Base-by-base conservation (phyloP, 2,329 filamentous ascomycete genomes). In the Penicillium expansum region DNA sequence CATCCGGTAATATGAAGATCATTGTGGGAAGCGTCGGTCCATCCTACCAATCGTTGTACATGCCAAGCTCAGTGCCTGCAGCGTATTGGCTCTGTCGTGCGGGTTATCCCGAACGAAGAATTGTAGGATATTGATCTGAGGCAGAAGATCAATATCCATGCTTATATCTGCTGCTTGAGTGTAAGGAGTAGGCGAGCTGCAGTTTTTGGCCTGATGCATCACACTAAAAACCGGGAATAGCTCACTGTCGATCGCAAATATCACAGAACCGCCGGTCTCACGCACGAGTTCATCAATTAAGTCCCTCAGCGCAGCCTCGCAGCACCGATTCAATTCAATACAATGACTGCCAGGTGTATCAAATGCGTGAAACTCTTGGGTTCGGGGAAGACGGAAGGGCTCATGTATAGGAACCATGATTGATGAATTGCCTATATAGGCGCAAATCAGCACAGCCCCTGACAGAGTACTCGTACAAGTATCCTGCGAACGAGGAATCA, bases 11-110 rank as follows among this genome's bases (percentile, higher is more conserved):
- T 8, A 41, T 22, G 2, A 24, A 33, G 13, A 8, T 39, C 14
- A 14, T 33, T 24, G 41, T 55, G 1, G 37, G 29, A 39, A 51
- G 51, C 32, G 11, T 16, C 22, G 11, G 29, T 29, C 16, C 16
- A 43, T 41, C 52, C 49, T 29, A 32, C 22, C 41, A n/a, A n/a
- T n/a, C n/a, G n/a, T 20, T 22, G 13, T 24, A 50, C 16, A 47
- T 52, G 61, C 57, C 59, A 64, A 63, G 61, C 50, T 60, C 45
- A 44, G 51, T 32, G n/a, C 33, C 37, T 55, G 55, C 43, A 58
- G 45, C 18, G 16, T 8, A 1, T 13, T 20, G 5, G 13, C 18
- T 37, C 13, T 16, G 13, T 27, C 24, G 11, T 48, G 7, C 13
- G 10, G 18, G 37, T 35, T 16, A n/a, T n/a, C 11, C 5, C 16